phyloP scores from a whole-genome alignment of 2,329 filamentous ascomycete species.

The Monosporascus sp. region DNA sequence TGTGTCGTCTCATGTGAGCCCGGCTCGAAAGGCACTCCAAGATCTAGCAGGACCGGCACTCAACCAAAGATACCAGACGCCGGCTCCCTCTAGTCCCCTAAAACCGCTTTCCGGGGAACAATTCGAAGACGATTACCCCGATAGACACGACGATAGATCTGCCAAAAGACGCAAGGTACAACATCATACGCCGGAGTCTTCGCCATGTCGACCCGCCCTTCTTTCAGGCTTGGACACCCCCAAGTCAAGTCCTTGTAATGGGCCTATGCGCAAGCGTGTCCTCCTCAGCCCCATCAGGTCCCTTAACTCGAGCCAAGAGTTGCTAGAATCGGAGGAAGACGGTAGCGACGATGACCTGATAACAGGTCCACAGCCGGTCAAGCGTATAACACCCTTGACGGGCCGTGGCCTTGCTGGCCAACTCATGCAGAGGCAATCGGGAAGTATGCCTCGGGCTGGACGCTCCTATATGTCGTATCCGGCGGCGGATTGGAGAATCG shows the following conservation, averaged over 20 bases:
- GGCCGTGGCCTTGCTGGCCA: conserved; percentile 34
- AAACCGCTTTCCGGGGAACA: conserved; percentile 26
- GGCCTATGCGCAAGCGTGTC: conserved; percentile 8
- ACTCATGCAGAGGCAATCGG: conserved; percentile 35
- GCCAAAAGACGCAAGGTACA: conserved; percentile 33
- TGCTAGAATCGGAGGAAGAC: conserved; percentile 28
- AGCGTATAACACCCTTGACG: conserved; percentile 27
- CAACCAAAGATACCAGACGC: conserved; percentile 34
- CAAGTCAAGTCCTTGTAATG: conserved; percentile 5
- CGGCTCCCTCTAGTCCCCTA: conserved; percentile 34
- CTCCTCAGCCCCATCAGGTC: conserved; percentile 36
- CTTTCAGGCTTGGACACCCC: conserved; percentile 6
- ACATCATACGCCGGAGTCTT: conserved; percentile 36
- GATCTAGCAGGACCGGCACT: conserved; percentile 36
- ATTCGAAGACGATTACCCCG: conserved; percentile 13
- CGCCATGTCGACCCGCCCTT: conserved; percentile 26
- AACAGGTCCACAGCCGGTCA: conserved; percentile 12
- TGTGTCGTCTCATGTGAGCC: conserved; percentile 32
- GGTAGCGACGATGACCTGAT: conserved; percentile 27
- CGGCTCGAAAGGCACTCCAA: conserved; percentile 34
- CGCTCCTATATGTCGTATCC: conserved; percentile 31
- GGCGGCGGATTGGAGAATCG: conserved; percentile 33
- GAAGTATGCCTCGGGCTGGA: conserved; percentile 30
- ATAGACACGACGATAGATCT: conserved; percentile 14
- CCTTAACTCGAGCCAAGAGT: conserved; percentile 24